Conservation (phyloP, 2,329 filamentous ascomycete genomes). For the Neofusicoccum laricinum region DNA sequence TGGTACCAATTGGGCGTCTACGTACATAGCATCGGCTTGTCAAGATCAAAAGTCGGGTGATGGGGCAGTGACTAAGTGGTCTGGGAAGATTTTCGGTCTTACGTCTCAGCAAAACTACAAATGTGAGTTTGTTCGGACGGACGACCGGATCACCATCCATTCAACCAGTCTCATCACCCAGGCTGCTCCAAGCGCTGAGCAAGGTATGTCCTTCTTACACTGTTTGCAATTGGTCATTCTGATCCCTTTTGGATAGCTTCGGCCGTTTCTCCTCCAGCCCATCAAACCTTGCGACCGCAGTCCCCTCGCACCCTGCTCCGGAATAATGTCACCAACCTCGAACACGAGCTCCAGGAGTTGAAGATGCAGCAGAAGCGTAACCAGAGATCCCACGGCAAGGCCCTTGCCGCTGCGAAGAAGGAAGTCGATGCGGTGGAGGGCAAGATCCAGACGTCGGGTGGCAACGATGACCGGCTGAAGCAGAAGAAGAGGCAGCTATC, state of each 20-base stretch:
- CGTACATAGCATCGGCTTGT: constrained; percentile 60
- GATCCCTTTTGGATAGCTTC: constrained; percentile 16
- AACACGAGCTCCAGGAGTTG: constrained; percentile 68
- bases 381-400: constrained; percentile 72
- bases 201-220: constrained; percentile 39
- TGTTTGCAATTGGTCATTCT: neutral
- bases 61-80: constrained; percentile 57
- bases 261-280: constrained; percentile 47
- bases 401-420: constrained; percentile 64
- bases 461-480: constrained; percentile 71
- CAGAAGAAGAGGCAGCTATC: constrained; percentile 74
- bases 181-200: constrained; percentile 56
- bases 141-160: constrained; percentile 65
- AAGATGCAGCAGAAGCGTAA: constrained; percentile 66
- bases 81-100: constrained; percentile 65
- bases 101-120: constrained; percentile 74
- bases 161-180: constrained; percentile 70
- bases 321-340: constrained; percentile 70
- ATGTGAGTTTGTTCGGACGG: constrained; percentile 71
- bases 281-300: constrained; percentile 66
- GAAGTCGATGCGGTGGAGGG: constrained; percentile 69
- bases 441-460: constrained; percentile 64
- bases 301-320: constrained; percentile 74
- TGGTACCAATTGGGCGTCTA: constrained; percentile 75
- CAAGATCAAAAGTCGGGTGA: constrained; percentile 44